Conservation (phyloP, 2,329 filamentous ascomycete genomes). For the Claviceps cyperi region DNA sequence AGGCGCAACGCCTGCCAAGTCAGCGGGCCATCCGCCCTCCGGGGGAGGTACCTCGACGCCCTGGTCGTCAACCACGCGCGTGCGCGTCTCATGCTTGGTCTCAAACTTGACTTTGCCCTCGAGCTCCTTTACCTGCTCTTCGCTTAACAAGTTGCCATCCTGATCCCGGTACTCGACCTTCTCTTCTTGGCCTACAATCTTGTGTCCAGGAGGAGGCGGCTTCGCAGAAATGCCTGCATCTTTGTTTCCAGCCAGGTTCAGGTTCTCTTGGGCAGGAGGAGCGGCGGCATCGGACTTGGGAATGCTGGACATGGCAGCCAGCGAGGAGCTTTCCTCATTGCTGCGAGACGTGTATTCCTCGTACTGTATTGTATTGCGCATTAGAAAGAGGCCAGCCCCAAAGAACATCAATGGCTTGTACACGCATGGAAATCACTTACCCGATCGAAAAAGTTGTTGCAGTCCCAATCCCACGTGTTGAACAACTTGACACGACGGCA, state of each 20-base stretch:
- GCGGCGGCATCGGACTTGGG: constrained; percentile 13
- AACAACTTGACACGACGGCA: constrained; percentile 83
- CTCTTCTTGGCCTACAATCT: constrained; percentile 50
- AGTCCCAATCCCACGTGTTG: constrained; percentile 91
- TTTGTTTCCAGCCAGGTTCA: not conserved
- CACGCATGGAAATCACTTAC: constrained; percentile 39
- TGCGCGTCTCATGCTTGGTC: constrained; percentile 91
- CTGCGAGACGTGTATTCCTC: constrained; percentile 8
- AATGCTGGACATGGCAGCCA: constrained; percentile 15
- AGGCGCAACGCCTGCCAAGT: constrained; percentile 33
- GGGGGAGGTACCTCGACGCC: constrained; percentile 58
- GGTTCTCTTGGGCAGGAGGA: not conserved
- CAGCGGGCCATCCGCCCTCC: constrained; percentile 24
- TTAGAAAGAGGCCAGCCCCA: constrained; percentile 7
- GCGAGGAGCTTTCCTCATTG: constrained; percentile 10
- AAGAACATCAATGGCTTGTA: no score
- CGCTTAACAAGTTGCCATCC: constrained; percentile 78
- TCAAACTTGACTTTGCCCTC: constrained; percentile 91
- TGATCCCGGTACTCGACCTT: constrained; percentile 66
- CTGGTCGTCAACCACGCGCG: constrained; percentile 61
- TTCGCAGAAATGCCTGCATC: constrained; percentile 30
- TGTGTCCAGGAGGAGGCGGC: constrained; percentile 34
- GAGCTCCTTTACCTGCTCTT: constrained; percentile 68
- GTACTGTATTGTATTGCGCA: constrained; percentile 5
- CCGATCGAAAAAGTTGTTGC: constrained; percentile 76